These are phyloP conservation scores for Ilex aquifolium DNA, from an alignment of 257 asterid species.

Conservation along the genomic window DNA sequence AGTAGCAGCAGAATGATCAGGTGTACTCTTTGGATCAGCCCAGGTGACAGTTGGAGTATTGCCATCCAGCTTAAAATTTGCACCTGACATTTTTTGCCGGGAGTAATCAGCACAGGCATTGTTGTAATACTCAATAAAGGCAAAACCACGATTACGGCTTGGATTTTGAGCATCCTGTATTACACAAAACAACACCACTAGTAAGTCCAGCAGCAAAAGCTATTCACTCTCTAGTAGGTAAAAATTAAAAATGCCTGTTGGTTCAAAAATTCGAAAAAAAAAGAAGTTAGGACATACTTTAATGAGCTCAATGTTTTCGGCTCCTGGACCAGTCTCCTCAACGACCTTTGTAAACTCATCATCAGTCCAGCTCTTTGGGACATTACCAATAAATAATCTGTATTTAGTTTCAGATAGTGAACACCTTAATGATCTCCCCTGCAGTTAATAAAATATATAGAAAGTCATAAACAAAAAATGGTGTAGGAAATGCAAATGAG, in stretches of 20 bases:
- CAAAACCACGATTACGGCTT: constrained; percentile 84
- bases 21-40: constrained; percentile 89
- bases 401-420: constrained; percentile 84
- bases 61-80: constrained; percentile 71
- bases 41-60: constrained; percentile 84
- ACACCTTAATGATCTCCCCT: constrained; percentile 84
- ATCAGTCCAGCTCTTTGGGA: constrained; percentile 82
- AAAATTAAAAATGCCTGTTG: neutral
- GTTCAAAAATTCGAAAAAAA: neutral
- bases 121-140: constrained; percentile 90
- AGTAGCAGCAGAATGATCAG: constrained; percentile 73
- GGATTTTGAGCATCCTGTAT: constrained; percentile 87
- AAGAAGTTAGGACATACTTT: constrained; percentile 45
- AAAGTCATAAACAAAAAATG: constrained; percentile 5
- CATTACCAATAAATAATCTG: constrained; percentile 83
- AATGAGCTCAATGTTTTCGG: constrained; percentile 82
- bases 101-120: constrained; percentile 97
- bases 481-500: constrained; percentile 10
- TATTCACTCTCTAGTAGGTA: neutral
- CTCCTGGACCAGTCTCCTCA: constrained; percentile 85
- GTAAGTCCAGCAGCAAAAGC: too few species aligned
- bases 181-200: too few species aligned
- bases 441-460: constrained; percentile 27
- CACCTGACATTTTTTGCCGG: constrained; percentile 60
- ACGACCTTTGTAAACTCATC: constrained; percentile 65